Evolutionary conservation across 2,329 filamentous ascomycete species (phyloP).

Genomic region (Arthrinium phaeospermum): DNA sequence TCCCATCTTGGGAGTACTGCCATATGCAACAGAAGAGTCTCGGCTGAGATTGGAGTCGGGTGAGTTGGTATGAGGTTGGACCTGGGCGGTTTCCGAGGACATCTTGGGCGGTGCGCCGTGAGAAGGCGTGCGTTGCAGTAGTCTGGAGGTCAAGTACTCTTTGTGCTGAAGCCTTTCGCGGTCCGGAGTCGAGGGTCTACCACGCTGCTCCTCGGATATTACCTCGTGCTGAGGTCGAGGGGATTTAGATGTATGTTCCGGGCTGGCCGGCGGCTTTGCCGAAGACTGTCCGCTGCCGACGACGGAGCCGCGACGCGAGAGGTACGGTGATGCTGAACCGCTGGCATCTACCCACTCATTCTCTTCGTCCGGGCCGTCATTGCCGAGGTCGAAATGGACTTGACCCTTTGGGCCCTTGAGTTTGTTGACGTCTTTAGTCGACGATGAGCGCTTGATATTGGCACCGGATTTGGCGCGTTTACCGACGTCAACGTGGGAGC

Average conservation of each 20-base stretch:
- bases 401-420: slow-evolving; percentile 52
- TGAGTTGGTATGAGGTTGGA: slow-evolving; percentile 43
- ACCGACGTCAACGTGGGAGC: slow-evolving; percentile 61
- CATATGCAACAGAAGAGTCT: slow-evolving; percentile 46
- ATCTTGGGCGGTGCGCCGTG: slow-evolving; percentile 68
- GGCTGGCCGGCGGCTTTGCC: slow-evolving; percentile 39
- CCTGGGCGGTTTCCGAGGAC: slow-evolving; percentile 63
- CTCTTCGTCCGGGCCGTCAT: slow-evolving; percentile 50
- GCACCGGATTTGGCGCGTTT: slow-evolving; percentile 58
- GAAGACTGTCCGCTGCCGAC: slow-evolving; percentile 56
- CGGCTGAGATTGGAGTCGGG: slow-evolving; percentile 44
- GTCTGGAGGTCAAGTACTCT: slow-evolving; percentile 69
- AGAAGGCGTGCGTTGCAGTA: slow-evolving; percentile 69
- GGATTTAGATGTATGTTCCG: slow-evolving; percentile 40
- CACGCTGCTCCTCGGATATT: slow-evolving; percentile 23
- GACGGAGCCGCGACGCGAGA: slow-evolving; percentile 56
- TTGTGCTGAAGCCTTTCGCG: slow-evolving; percentile 59
- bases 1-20: slow-evolving; percentile 42
- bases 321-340: slow-evolving; percentile 65
- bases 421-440: slow-evolving; percentile 55
- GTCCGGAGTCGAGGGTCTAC: slow-evolving; percentile 38
- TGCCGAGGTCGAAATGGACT: slow-evolving; percentile 69
- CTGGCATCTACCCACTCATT: slow-evolving; percentile 74
- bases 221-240: slow-evolving; percentile 31
- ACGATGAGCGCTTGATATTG: slow-evolving; percentile 59